phyloP scores from a whole-genome alignment of 495 filamentous ascomycete genomes.

The Zalerion maritima region DNA sequence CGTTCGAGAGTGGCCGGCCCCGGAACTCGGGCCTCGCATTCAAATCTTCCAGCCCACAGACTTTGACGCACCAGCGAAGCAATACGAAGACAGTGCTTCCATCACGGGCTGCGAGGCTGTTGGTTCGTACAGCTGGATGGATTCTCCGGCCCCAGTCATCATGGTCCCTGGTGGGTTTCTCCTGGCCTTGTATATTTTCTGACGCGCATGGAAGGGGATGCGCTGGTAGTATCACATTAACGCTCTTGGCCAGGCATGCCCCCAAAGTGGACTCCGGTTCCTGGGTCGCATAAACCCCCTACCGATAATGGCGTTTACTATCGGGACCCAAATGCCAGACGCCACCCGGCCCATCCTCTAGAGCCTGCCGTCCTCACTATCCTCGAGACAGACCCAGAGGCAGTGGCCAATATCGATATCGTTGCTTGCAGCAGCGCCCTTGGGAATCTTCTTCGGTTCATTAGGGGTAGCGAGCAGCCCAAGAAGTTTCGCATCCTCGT shows the following conservation, averaged over 20 bases:
- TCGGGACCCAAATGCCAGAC: slow-evolving; percentile 49
- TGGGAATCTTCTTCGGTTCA: slow-evolving; percentile 38
- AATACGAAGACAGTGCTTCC: too few relatives aligned
- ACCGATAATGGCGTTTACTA: slow-evolving; percentile 39
- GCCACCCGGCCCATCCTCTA: slow-evolving; percentile 38
- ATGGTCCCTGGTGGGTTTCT: slow-evolving; percentile 35
- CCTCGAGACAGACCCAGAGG: slow-evolving; percentile 18
- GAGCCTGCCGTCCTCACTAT: slow-evolving; percentile 42
- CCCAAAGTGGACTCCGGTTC: slow-evolving; percentile 41
- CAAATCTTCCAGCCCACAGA: too few relatives aligned
- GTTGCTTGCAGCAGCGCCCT: slow-evolving; percentile 48
- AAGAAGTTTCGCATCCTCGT: slow-evolving; percentile 42
- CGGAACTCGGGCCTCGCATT: too few relatives aligned
- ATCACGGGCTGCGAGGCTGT: slow-evolving; percentile 23
- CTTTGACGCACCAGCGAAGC: too few relatives aligned
- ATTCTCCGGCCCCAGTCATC: slow-evolving; percentile 23
- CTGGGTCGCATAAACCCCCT: slow-evolving; percentile 19
- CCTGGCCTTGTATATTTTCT: too few relatives aligned
- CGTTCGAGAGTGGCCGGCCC: too few relatives aligned
- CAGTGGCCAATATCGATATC: slow-evolving; percentile 36
- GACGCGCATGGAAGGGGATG: neutral
- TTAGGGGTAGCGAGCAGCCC: slow-evolving; percentile 19
- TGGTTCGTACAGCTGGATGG: slow-evolving; percentile 42
- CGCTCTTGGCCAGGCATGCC: slow-evolving; percentile 32
- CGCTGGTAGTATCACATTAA: slow-evolving; percentile 1